Conservation (phyloP, 2,329 filamentous ascomycete genomes). For the Parascedosporium putredinis region DNA sequence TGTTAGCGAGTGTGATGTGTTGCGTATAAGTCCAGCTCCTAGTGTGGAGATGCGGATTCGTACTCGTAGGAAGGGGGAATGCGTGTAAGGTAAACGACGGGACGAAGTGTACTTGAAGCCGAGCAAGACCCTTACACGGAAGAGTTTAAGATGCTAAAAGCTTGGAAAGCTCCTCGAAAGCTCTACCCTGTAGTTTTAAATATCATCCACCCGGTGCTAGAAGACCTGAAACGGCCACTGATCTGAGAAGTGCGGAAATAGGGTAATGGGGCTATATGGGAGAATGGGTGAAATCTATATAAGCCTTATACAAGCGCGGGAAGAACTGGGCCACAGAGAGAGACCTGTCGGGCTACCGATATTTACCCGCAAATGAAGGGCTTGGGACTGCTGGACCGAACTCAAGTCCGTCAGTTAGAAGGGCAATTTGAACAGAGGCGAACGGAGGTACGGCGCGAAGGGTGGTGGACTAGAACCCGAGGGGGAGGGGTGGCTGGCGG, state of each 20-base stretch:
- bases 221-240: constrained; percentile 8
- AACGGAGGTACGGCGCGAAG: not conserved
- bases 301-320: constrained; percentile 8
- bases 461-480: too few species aligned
- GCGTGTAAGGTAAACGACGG: not conserved
- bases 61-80: not conserved
- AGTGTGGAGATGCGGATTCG: not conserved
- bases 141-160: constrained; percentile 2
- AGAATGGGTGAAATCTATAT: constrained; percentile 8
- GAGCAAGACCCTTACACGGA: not conserved
- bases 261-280: constrained; percentile 7
- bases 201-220: constrained; percentile 4
- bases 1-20: not conserved
- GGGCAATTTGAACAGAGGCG: not conserved
- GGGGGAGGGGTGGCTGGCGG: not conserved
- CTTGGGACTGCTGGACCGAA: not conserved
- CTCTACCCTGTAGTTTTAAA: constrained; percentile 6
- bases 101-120: constrained; percentile 2
- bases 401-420: not conserved
- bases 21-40: not conserved
- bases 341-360: constrained; percentile 6
- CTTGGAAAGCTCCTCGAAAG: not conserved
- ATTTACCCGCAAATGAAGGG: constrained; percentile 9
- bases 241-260: constrained; percentile 4
- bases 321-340: not conserved